Conservation (phyloP, 306 rosid species). For the Sechiopsis laciniata region DNA sequence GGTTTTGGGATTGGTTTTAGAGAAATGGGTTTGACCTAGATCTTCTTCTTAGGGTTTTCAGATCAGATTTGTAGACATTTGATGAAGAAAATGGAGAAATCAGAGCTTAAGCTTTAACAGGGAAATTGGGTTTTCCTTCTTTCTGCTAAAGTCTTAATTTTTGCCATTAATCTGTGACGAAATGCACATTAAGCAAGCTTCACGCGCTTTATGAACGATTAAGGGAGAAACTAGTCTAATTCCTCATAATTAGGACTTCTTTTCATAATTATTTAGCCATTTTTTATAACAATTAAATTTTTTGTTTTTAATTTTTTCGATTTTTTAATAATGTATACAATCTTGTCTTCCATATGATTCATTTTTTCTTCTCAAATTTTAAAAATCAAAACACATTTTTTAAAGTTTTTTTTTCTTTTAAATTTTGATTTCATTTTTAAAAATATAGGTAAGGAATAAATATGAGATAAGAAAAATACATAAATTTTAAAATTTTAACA, state of each 20-base stretch:
- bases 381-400: too few relatives aligned
- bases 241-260: not conserved
- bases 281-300: too few relatives aligned
- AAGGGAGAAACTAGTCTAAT: not conserved
- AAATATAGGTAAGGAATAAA: too few relatives aligned
- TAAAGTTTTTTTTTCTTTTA: too few relatives aligned
- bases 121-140: not conserved
- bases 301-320: too few relatives aligned
- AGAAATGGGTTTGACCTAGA: constrained; percentile 41
- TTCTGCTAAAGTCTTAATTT: not conserved
- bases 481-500: too few relatives aligned
- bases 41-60: constrained; percentile 44
- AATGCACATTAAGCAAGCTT: not conserved
- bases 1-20: constrained; percentile 21
- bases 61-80: constrained; percentile 32
- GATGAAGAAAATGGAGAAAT: constrained; percentile 19
- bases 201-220: not conserved
- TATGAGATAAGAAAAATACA: too few relatives aligned
- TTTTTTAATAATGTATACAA: too few relatives aligned
- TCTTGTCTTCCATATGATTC: too few relatives aligned
- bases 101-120: not conserved
- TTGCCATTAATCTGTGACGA: constrained; percentile 1
- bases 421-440: too few relatives aligned
- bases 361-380: too few relatives aligned
- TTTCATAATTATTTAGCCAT: too few relatives aligned